A percentile compares a stretch with the other conserved stretches of the same genome.
These are phyloP conservation scores for Conoideocrella luteorostrata DNA, from an alignment of 2,329 filamentous ascomycete species.

Conservation along the genomic window DNA sequence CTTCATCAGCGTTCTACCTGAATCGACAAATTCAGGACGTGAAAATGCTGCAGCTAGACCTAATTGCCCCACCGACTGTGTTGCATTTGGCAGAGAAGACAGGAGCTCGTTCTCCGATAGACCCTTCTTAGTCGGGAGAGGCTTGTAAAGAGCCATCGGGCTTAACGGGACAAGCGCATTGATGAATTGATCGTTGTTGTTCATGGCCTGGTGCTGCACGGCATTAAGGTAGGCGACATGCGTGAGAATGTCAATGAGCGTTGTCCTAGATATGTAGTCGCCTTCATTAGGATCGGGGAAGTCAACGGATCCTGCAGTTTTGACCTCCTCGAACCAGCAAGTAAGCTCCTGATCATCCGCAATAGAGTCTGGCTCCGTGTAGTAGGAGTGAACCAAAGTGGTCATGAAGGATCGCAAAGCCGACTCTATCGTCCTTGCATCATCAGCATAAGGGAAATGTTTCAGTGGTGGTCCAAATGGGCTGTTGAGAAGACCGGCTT, in stretches of 20 bases:
- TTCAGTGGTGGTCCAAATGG: constrained; percentile 28
- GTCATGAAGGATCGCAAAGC: constrained; percentile 32
- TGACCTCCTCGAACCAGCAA: constrained; percentile 37
- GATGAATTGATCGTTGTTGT: constrained; percentile 33
- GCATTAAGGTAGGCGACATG: constrained; percentile 24
- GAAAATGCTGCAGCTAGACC: constrained; percentile 31
- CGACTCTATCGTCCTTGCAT: constrained; percentile 29
- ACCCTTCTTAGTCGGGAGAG: constrained; percentile 33
- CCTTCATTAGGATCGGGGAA: constrained; percentile 32
- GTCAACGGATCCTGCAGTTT: constrained; percentile 29
- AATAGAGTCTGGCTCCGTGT: constrained; percentile 26
- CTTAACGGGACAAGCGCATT: constrained; percentile 33
- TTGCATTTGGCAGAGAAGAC: constrained; percentile 26
- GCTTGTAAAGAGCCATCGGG: constrained; percentile 32
- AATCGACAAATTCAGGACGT: constrained; percentile 29
- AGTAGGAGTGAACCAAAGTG: constrained; percentile 38
- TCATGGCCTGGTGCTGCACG: constrained; percentile 33
- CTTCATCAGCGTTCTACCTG: constrained; percentile 30
- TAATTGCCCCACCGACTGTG: constrained; percentile 29
- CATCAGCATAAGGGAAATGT: constrained; percentile 38
- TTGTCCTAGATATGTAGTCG: constrained; percentile 12
- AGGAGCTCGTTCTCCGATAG: constrained; percentile 23
- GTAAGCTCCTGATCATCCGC: constrained; percentile 33
- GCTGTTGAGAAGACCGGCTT: constrained; percentile 33
- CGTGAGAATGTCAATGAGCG: constrained; percentile 35